Conservation (phyloP, 1,284 basidiomycete genomes). For the Anthracocystis panici-leucophaei region DNA sequence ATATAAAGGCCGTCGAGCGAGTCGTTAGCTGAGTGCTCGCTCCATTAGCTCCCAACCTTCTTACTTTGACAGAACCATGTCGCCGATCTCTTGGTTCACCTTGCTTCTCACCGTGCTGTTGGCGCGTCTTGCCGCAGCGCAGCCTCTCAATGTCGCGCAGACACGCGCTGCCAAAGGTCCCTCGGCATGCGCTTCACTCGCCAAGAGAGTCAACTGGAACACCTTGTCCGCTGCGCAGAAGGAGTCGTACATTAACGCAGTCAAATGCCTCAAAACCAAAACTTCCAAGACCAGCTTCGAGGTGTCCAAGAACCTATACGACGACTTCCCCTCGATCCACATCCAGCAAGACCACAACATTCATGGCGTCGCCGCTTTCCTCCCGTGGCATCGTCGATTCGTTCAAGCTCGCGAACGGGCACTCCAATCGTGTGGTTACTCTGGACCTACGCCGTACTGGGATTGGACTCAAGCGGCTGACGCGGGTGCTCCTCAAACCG, state of each 20-base stretch:
- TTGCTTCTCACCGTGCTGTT: background rate
- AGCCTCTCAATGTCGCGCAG: background rate
- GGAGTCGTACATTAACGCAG: slow-evolving; percentile 18
- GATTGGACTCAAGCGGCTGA: slow-evolving; percentile 24
- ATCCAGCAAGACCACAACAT: slow-evolving; percentile 15
- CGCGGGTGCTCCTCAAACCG: background rate
- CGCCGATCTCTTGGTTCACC: background rate
- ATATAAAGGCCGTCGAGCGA: background rate
- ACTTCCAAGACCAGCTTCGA: background rate
- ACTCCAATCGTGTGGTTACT: slow-evolving; percentile 15
- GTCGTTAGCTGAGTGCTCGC: background rate
- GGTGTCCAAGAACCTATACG: slow-evolving; percentile 11
- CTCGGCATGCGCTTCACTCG: slow-evolving; percentile 9
- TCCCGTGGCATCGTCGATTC: slow-evolving; percentile 27
- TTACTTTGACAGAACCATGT: background rate
- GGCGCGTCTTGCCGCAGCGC: background rate
- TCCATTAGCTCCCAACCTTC: no score
- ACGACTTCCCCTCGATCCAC: slow-evolving; percentile 23
- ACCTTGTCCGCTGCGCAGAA: slow-evolving; percentile 7
- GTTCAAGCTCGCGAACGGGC: slow-evolving; percentile 22
- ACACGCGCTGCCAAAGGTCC: background rate
- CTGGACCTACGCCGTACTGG: slow-evolving; percentile 20
- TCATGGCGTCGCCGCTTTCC: slow-evolving; percentile 17
- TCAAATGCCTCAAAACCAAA: slow-evolving; percentile 25
- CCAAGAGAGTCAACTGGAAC: slow-evolving; percentile 19